phyloP scores from a whole-genome alignment of 2,329 filamentous ascomycete species.

The Dactylellina drechsleri region DNA sequence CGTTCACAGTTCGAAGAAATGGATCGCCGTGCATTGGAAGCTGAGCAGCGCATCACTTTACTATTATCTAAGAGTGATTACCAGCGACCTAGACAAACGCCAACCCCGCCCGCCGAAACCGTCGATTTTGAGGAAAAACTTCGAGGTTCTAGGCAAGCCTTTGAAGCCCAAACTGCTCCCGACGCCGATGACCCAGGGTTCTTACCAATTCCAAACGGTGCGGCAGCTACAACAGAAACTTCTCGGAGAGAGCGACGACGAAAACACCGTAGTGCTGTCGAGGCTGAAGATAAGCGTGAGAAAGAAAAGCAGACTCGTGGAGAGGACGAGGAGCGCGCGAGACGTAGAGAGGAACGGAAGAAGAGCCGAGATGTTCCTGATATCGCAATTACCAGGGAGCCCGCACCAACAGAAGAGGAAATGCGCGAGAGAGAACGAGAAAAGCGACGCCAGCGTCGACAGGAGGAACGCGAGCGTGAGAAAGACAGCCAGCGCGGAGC shows the following conservation, averaged over 20 bases:
- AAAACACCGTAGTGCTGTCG: slow-evolving; percentile 30
- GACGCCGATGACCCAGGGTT: slow-evolving; percentile 50
- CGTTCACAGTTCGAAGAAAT: slow-evolving; percentile 46
- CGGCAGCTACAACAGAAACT: slow-evolving; percentile 39
- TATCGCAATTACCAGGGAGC: slow-evolving; percentile 33
- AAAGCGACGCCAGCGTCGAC: slow-evolving; percentile 35
- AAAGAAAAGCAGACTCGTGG: slow-evolving; percentile 29
- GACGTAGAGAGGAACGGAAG: slow-evolving; percentile 40
- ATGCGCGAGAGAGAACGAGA: slow-evolving; percentile 41
- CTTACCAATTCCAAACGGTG: slow-evolving; percentile 40
- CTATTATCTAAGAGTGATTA: slow-evolving; percentile 40
- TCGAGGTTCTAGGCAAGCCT: slow-evolving; percentile 44
- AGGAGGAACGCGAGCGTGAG: slow-evolving; percentile 44
- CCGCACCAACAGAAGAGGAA: slow-evolving; percentile 41
- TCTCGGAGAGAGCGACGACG: slow-evolving; percentile 41
- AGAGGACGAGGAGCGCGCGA: slow-evolving; percentile 48
- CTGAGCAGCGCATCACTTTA: slow-evolving; percentile 31
- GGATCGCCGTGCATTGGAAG: slow-evolving; percentile 41
- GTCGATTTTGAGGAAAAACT: slow-evolving; percentile 53
- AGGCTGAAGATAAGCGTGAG: slow-evolving; percentile 29
- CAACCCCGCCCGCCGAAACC: slow-evolving; percentile 51
- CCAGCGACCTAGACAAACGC: slow-evolving; percentile 45
- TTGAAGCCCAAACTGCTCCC: slow-evolving; percentile 21
- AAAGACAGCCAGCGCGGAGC: slow-evolving; percentile 16
- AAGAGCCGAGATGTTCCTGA: slow-evolving; percentile 40